These are phyloP conservation scores for Metschnikowia kofuensis DNA, from an alignment of 805 yeast genomes.

Conservation along the genomic window DNA sequence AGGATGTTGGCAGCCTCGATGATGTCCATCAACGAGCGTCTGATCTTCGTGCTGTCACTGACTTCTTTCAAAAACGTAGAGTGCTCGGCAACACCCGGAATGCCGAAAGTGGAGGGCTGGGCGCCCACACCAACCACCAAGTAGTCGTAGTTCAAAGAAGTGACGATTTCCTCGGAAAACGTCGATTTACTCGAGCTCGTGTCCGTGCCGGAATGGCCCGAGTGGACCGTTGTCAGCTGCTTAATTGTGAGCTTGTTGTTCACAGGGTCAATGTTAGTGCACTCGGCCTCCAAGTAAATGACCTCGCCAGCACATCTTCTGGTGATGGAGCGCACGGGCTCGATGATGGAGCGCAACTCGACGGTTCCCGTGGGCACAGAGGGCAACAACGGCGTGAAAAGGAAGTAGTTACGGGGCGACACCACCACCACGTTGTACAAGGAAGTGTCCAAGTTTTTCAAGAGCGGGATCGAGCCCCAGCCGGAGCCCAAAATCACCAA, in stretches of 20 bases:
- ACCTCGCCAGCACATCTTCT: constrained; percentile 78
- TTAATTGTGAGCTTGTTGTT: constrained; percentile 62
- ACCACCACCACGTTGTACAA: constrained; percentile 85
- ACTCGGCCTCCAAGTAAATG: constrained; percentile 85
- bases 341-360: constrained; percentile 86
- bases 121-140: constrained; percentile 94
- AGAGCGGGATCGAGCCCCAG: constrained; percentile 88
- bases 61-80: constrained; percentile 90
- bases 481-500: constrained; percentile 84
- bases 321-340: constrained; percentile 85
- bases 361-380: constrained; percentile 94
- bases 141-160: constrained; percentile 67
- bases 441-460: constrained; percentile 81
- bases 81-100: constrained; percentile 87
- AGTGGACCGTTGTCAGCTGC: constrained; percentile 54
- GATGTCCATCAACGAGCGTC: constrained; percentile 78
- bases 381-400: constrained; percentile 94
- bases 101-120: constrained; percentile 90
- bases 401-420: constrained; percentile 92
- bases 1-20: constrained; percentile 85
- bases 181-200: constrained; percentile 42
- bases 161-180: constrained; percentile 42
- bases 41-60: constrained; percentile 79
- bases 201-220: constrained; percentile 53
- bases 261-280: constrained; percentile 74